Base-by-base conservation (phyloP, 192 early-diverging fungal species). In the Backusella macrospora region DNA sequence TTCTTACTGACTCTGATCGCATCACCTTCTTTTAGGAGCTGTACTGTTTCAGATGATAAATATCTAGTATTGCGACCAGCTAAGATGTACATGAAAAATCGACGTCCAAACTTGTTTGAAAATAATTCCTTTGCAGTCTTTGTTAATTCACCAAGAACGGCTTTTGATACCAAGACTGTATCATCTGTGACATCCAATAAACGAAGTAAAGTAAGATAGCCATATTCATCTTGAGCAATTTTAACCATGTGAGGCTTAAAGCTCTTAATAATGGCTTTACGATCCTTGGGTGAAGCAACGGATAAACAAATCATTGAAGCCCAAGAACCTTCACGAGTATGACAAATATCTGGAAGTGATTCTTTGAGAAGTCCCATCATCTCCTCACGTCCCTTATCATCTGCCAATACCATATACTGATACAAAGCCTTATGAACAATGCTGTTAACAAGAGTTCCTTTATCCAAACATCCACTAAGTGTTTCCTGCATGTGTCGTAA, bases 131-230 rank as follows among this genome's bases (percentile, higher is more conserved):
- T 76, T 73, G 86, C 78, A 65, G 78, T 74, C 75, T 87, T 87
- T 47, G 77, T 63, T 46, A 87, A 75, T 77, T 87, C 80, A 63
- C 82, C 76, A 63, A 98, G 72, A 68, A 98, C 85, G 29, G 90
- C 80, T 76, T 96, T 97, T 66, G 80, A 75, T 49, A 95, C 81
- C 39, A 96, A 82, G 34, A 96, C 93, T 13, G 96, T 99, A 81
- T 99, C 97, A 81, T 99, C 97, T 16, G 96, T 86, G 70, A 90
- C 90, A 80, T 97, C 96, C 77, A 97, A 90, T 45, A 91, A 82
- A 65, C 88, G 84, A 3, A 99, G 72, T 52, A 99, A 83, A 5
- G 96, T 95, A 43, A 92, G 84, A 67, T 96, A 88, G 16, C 96
- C 97, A 76, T 95, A 92, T 85, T 96, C 95, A 76, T 99, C 97